Base-by-base conservation (phyloP, 768 basidiomycete species). In the Amanita pseudoporphyria region DNA sequence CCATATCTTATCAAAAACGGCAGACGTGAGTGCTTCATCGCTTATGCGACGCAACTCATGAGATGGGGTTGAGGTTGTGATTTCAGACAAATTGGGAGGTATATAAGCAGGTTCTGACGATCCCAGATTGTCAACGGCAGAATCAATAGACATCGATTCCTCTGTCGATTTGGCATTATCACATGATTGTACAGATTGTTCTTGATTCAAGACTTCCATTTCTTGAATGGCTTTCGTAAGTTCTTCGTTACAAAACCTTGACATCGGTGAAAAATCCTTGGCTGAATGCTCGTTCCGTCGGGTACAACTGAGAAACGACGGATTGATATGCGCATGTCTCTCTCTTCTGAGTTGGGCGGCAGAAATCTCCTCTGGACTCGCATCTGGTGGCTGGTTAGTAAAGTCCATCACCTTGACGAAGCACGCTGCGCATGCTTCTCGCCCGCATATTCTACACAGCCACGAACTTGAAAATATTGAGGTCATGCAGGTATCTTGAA, bases 381-480 rank as follows among this genome's bases (percentile, higher is more conserved):
- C 74, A 28, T 69, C 72, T 2, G 70, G 64, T 24, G 69, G 71
- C 52, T 76, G 77, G 52, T 69, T 66, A 7, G 83, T 87, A 31
- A 86, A 67, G 12, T 81, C 78, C 49, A 69, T 66, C 46, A 94
- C 79, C 55, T 79, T 82, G 22, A 74, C 70, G 58, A 79, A 87
- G 61, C 94, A 96, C 52, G 89, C 86, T 1, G 81, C 72, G 61
- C 94, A 97, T 7, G 87, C 81, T 65, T 96, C 94, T 9, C 89
- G 80, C 4, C 90, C 94, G 62, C 94, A 97, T 33, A 79, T 61
- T n/a, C 85, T 76, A 62, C 92, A 95, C 78, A 94, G 87, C 81
- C 87, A 95, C 26, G 82, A 85, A 51, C 80, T 82, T 5, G 86
- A 84, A 64, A 95, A 95, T 51, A 95, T 81, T 10, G 92, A 94